Evolutionary conservation across 108 stramenopile genomes (phyloP), one percentile per base, ranked within the genome.

Genomic region (Fistulifera solaris): DNA sequence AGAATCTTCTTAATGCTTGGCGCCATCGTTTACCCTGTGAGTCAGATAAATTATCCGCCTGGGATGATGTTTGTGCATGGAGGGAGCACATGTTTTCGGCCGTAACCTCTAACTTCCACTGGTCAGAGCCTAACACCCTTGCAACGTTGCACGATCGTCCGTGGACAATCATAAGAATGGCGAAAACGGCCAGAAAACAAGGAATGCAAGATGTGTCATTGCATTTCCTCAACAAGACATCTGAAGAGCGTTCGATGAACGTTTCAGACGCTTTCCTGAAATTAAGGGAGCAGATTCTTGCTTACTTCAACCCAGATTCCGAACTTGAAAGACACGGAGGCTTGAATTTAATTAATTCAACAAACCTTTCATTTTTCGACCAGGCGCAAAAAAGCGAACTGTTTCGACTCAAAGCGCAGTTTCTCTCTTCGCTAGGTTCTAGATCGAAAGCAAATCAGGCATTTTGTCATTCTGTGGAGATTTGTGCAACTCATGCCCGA

Each of bases 101-200:
- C 2, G 76, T 95, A n/a, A 70, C 83, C 1, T 70, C 67, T 15
- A 85, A 84, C 46, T 92, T 94, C 56, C 60, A 65, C 16, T 90
- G 83, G 85, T 77, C 67, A 27, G 94, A 96, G 11, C 79, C 89
- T 46, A 59, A 61, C 18, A 78, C 68, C 6, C 62, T 96, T 47
- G 87, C 93, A 0, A 78, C 85, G 18, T 82, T 95, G 1, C 94
- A 98, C 47, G 97, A 98, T 69, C 72, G 86, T 5, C 94, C 97
- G 1, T 94, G 87, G 89, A 93, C 89, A 22, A 71, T 78, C 22
- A 86, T 95, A 52, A 60, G 74, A 61, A 74, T 95, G 50, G 78
- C 94, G 7, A 85, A 77, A 50, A 70, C 82, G 22, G 94, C 93
- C 18, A 68, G 97, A 42, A 94, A 96, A 54, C 97, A 95, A 26